A percentile compares a stretch with the other conserved stretches of the same genome.
Conservation (phyloP, 352 stramenopile species). For the Pythium dissimile region DNA sequence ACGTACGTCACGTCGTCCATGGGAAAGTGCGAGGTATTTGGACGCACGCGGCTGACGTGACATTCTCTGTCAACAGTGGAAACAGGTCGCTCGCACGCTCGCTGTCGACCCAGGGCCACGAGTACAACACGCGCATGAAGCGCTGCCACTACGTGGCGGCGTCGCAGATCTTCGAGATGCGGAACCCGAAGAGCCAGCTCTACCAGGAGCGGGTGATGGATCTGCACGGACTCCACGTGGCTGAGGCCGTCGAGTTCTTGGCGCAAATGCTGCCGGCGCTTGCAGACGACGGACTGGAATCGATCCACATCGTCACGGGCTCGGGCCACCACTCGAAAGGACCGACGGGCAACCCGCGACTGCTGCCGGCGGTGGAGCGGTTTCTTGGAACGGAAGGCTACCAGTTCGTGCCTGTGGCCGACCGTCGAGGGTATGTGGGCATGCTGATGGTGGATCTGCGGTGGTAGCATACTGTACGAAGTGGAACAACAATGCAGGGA, state of each 20-base stretch:
- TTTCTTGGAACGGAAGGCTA: slow-evolving; percentile 76
- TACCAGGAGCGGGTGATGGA: slow-evolving; percentile 81
- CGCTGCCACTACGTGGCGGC: slow-evolving; percentile 71
- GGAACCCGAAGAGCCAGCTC: slow-evolving; percentile 71
- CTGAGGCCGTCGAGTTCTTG: slow-evolving; percentile 76
- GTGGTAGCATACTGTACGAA: slow-evolving; percentile 53
- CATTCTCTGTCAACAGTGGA: slow-evolving; percentile 33
- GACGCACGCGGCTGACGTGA: background rate
- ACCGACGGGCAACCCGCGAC: slow-evolving; percentile 50
- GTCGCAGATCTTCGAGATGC: slow-evolving; percentile 72
- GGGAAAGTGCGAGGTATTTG: background rate
- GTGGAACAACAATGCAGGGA: background rate
- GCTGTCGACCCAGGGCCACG: slow-evolving; percentile 73
- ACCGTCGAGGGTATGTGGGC: slow-evolving; percentile 71
- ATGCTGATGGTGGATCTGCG: slow-evolving; percentile 82
- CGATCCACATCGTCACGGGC: slow-evolving; percentile 78
- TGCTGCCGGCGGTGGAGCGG: slow-evolving; percentile 77
- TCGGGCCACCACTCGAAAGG: slow-evolving; percentile 83
- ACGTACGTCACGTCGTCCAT: slow-evolving; percentile 41
- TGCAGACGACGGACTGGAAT: slow-evolving; percentile 63
- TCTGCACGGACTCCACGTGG: slow-evolving; percentile 79
- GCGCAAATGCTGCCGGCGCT: slow-evolving; percentile 68
- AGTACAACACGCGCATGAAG: slow-evolving; percentile 86
- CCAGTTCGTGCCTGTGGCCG: slow-evolving; percentile 61
- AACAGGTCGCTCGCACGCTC: slow-evolving; percentile 72